These are phyloP conservation scores for Neofusicoccum umdonicola DNA, from an alignment of 2,329 filamentous ascomycete genomes.

Conservation along the genomic window DNA sequence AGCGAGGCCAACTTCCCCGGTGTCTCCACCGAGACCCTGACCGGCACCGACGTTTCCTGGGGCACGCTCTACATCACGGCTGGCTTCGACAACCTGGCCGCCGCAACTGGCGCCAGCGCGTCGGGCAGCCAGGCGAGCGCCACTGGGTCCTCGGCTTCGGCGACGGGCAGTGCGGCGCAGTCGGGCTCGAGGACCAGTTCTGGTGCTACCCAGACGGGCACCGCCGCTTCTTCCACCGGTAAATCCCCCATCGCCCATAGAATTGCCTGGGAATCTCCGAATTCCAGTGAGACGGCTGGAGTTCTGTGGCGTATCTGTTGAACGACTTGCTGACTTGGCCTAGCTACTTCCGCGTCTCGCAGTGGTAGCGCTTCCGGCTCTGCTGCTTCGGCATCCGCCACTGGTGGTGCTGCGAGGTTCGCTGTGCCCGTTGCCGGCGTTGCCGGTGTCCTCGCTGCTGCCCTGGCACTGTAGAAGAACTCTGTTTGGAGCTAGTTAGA, in stretches of 20 bases:
- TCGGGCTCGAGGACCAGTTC: constrained; percentile 5
- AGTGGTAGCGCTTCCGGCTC: neutral
- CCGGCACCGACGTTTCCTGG: constrained; percentile 14
- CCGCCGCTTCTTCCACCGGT: neutral
- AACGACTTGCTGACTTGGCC: neutral
- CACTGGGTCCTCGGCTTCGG: neutral
- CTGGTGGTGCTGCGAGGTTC: constrained; percentile 6
- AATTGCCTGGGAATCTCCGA: too few species aligned
- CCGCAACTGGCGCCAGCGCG: neutral
- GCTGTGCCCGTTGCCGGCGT: constrained; percentile 1
- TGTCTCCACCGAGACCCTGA: constrained; percentile 21
- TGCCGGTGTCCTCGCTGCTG: constrained; percentile 6
- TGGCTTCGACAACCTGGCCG: constrained; percentile 18
- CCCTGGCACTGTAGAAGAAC: neutral
- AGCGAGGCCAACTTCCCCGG: constrained; percentile 28
- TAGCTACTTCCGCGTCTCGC: neutral
- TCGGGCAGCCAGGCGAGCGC: neutral
- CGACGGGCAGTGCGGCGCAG: neutral
- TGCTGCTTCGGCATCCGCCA: neutral
- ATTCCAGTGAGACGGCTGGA: too few species aligned
- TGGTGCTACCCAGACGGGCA: neutral
- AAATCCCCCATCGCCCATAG: neutral
- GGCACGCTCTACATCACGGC: constrained; percentile 19
- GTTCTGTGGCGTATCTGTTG: neutral
- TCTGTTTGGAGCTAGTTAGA: neutral